Base-by-base conservation (phyloP, 768 basidiomycete species). In the Calocera viscosa region DNA sequence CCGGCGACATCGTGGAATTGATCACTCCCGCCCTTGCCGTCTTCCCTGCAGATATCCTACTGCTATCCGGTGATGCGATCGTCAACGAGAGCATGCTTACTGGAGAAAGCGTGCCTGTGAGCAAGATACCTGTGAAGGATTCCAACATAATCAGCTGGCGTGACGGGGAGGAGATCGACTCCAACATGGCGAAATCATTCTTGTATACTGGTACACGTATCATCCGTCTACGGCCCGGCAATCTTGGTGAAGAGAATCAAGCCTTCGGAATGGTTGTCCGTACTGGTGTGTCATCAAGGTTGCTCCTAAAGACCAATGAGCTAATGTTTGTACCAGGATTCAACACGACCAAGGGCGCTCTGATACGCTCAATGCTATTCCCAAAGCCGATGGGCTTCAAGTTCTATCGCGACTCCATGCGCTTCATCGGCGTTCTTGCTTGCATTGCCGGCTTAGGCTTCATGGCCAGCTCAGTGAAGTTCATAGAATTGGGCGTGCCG, bases 1-100 rank as follows among this genome's bases (percentile, higher is more conserved):
- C 94, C 0, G 96, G 96, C 35, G 96, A 99, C 74, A 81, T 98
- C 67, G 80, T 98, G 69, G 91, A 96, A 75, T 79, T 97, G n/a
- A 86, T 91, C 11, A 84, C 86, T 34, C 83, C 90, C 0, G 82
- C 84, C 28, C 81, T 94, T 8, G 78, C 83, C 10, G 76, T 86
- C 34, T 81, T 99, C 70, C 96, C 96, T 1, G 90, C 91, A 16
- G 96, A 99, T 75, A 81, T 95, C 69, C 84, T 97, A 70, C 82
- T 99, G 8, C 84, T 99, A 32, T 91, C 92, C 1, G 96, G 96
- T 0, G 96, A 99, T 75, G 93, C 94, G 1, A 95, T 99, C 67
- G 89, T 98, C 64, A 98, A 98, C 75, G 96, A 99, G 78, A 95
- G 93, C 69, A 98, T 99, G 96, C 84, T 99, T 26, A 98, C 96